These are phyloP conservation scores for Fragaria iinumae DNA, from an alignment of 306 rosid genomes.

Conservation along the genomic window DNA sequence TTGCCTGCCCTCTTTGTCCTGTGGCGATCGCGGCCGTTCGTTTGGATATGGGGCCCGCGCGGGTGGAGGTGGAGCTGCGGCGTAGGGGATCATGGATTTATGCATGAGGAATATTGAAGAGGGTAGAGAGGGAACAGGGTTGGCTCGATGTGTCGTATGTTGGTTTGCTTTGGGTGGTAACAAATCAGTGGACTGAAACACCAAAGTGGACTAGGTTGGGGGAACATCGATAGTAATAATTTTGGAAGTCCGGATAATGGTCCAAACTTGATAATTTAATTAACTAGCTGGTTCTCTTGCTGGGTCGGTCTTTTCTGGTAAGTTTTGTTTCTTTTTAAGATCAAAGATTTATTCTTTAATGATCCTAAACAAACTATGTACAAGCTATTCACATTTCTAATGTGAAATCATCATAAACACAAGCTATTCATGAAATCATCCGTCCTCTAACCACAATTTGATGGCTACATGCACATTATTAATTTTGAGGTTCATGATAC, in stretches of 20 bases:
- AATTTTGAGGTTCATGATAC: no score
- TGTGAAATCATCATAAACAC: no score
- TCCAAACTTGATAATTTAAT: no score
- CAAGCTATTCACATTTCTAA: no score
- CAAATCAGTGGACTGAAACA: neutral
- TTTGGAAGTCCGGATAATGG: neutral
- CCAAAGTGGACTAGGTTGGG: neutral
- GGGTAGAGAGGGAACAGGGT: neutral
- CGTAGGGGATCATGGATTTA: neutral
- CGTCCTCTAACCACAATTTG: no score
- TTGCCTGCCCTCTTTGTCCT: neutral
- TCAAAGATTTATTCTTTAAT: no score
- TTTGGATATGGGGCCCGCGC: neutral
- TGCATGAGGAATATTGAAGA: neutral
- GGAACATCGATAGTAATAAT: neutral
- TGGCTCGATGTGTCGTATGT: neutral
- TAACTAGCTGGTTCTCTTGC: neutral
- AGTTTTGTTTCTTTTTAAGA: neutral
- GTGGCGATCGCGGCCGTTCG: neutral
- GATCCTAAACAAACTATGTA: no score
- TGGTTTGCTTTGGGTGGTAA: neutral
- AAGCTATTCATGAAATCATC: no score
- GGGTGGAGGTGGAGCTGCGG: neutral
- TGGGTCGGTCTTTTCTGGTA: neutral
- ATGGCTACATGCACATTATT: no score